Evolutionary conservation across 352 stramenopile species (phyloP).

Genomic region (Phytophthora crassamura): DNA sequence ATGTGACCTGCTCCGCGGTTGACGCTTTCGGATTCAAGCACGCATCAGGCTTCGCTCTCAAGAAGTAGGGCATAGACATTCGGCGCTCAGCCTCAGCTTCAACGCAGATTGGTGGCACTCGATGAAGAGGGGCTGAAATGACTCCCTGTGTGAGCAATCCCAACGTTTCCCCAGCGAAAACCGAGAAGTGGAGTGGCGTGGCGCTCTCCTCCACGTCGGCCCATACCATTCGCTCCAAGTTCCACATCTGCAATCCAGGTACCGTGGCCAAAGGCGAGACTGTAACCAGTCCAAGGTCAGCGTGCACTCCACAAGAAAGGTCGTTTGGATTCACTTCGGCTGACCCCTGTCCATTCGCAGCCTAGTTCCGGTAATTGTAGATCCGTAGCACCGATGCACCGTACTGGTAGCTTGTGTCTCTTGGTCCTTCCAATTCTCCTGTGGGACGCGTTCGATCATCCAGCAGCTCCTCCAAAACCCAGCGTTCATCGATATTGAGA

Average conservation of each 20-base stretch:
- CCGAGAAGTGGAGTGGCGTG: slow-evolving; percentile 67
- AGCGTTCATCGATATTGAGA: slow-evolving; percentile 68
- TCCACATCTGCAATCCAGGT: slow-evolving; percentile 87
- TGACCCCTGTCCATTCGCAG: slow-evolving; percentile 4
- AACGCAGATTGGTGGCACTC: slow-evolving; percentile 76
- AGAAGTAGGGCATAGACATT: slow-evolving; percentile 91
- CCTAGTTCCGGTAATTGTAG: slow-evolving; percentile 89
- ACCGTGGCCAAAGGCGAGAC: slow-evolving; percentile 80
- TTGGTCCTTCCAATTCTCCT: slow-evolving; percentile 27
- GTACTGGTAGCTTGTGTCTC: slow-evolving; percentile 74
- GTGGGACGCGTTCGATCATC: slow-evolving; percentile 57
- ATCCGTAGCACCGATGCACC: slow-evolving; percentile 82
- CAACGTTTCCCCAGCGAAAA: slow-evolving; percentile 84
- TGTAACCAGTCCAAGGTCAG: slow-evolving; percentile 80
- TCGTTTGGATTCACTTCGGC: slow-evolving; percentile 54
- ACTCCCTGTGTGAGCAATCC: slow-evolving; percentile 77
- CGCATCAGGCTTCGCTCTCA: slow-evolving; percentile 60
- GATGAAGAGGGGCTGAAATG: slow-evolving; percentile 75
- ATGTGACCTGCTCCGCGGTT: slow-evolving; percentile 52
- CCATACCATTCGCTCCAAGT: slow-evolving; percentile 85
- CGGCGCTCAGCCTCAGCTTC: slow-evolving; percentile 60
- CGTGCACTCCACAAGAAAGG: slow-evolving; percentile 78
- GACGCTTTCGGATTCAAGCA: slow-evolving; percentile 66
- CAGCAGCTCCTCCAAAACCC: slow-evolving; percentile 72
- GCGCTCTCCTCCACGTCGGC: slow-evolving; percentile 77